Base-by-base conservation (phyloP, 106 monocot species). In the Ottelia alismoides region DNA sequence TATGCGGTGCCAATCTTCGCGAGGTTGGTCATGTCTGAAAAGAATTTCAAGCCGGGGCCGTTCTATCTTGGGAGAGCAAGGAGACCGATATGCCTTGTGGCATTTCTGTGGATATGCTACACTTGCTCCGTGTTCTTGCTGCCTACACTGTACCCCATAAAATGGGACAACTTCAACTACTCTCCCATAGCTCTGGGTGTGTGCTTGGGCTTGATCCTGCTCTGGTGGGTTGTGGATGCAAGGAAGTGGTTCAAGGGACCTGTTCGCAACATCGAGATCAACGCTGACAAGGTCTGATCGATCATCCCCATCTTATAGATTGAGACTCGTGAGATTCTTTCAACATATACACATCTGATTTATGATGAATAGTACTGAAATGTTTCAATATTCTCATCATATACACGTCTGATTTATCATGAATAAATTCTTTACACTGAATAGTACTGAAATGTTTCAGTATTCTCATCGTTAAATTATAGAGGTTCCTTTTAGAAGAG, bases 181-280 rank as follows among this genome's bases (percentile, higher is more conserved):
- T 78, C 88, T 0, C 88, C 88, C 21, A 30, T 77, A 26, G 89
- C 78, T 27, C 12, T 89, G 11, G 89, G 74, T 11, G 49, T 74
- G 0, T 72, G 67, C 44, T 44, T 89, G 22, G 31, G 47, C 22
- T 20, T 80, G 20, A 69, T 89, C 31, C 29, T 84, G 83, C 4
- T 77, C 11, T 89, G 89, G 83, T 89, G 89, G 89, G 27, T 80
- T 46, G 18, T 84, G n/a, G 89, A 89, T 57, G 89, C 89, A 17
- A 77, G 83, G 63, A 80, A 66, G 67, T 84, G 89, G 89, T 89
- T 89, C 56, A 84, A 89, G 49, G 89, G 89, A 2, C 89, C 89
- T 3, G 89, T 89, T 22, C 21, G 89, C 30, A 89, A 89, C 32
- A 71, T 84, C 28, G 80, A 80, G 40, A 16, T 11, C 12, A 55